Conservation (phyloP, 768 basidiomycete species). For the Astraeus odoratus region DNA sequence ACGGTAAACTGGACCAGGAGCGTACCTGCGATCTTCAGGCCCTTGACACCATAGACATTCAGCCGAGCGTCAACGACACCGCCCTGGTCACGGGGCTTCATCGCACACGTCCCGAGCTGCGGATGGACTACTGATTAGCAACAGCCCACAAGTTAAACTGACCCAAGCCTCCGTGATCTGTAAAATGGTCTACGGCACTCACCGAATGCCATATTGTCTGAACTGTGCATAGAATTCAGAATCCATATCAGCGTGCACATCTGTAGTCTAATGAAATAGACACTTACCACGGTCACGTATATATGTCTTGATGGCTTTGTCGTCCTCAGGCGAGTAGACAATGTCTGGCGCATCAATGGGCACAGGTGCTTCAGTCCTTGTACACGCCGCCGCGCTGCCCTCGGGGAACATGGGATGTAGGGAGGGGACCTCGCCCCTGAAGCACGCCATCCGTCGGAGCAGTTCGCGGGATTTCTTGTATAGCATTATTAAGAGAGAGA, state of each 20-base stretch:
- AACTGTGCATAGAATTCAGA: slow-evolving; percentile 4
- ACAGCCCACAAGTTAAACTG: background rate
- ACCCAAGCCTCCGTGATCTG: background rate
- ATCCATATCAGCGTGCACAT: background rate
- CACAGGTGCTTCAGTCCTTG: slow-evolving; percentile 13
- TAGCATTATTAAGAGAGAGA: slow-evolving; percentile 39
- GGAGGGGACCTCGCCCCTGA: slow-evolving; percentile 14
- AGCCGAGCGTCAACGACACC: slow-evolving; percentile 59
- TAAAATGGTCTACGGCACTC: background rate
- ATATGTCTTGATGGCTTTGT: slow-evolving; percentile 26
- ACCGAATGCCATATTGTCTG: slow-evolving; percentile 12
- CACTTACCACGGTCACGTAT: slow-evolving; percentile 13
- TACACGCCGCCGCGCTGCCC: slow-evolving; percentile 22
- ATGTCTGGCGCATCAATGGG: slow-evolving; percentile 25
- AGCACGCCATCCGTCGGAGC: slow-evolving; percentile 42
- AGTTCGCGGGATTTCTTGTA: slow-evolving; percentile 55
- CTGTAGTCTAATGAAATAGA: no score
- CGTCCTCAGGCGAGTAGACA: slow-evolving; percentile 28
- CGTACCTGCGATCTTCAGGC: slow-evolving; percentile 56
- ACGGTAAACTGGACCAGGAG: background rate
- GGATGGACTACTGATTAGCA: background rate
- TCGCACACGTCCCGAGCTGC: slow-evolving; percentile 61
- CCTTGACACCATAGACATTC: slow-evolving; percentile 55
- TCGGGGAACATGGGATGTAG: slow-evolving; percentile 24
- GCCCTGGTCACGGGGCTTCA: slow-evolving; percentile 52